These are phyloP conservation scores for Malania oleifera DNA, from an alignment of 164 flowering plant species.

Conservation along the genomic window DNA sequence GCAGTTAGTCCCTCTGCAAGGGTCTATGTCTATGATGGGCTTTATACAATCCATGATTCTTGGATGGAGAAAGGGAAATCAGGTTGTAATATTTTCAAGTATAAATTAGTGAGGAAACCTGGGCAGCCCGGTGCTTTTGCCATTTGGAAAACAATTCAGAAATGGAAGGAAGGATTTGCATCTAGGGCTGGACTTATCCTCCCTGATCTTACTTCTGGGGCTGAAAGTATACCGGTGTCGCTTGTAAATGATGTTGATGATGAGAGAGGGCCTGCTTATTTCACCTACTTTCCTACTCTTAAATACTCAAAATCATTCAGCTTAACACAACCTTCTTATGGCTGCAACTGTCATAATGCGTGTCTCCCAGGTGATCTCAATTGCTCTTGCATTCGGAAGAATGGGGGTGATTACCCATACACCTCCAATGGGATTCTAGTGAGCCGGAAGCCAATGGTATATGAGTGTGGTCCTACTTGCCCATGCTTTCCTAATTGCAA, in stretches of 20 bases:
- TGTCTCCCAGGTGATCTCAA: constrained; percentile 5
- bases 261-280: constrained; percentile 1
- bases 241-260: constrained; percentile 8
- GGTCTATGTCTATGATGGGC: constrained; percentile 53
- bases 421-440: constrained; percentile 1
- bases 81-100: constrained; percentile 47
- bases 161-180: not conserved
- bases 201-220: not conserved
- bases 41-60: constrained; percentile 42
- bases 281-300: not conserved
- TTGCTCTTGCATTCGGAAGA: constrained; percentile 7
- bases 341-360: not conserved
- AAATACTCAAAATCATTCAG: not conserved
- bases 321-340: not conserved
- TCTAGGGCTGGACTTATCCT: constrained; percentile 1
- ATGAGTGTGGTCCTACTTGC: constrained; percentile 6
- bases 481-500: constrained; percentile 3
- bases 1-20: constrained; percentile 18
- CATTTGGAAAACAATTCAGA: constrained; percentile 33
- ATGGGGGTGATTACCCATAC: constrained; percentile 1
- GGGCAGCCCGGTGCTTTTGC: constrained; percentile 46
- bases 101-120: constrained; percentile 36
- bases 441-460: not conserved
- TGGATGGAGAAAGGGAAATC: constrained; percentile 50
- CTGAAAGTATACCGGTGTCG: not conserved